phyloP scores from a whole-genome alignment of 176 grass and related monocot genomes.

The Carex parvula region DNA sequence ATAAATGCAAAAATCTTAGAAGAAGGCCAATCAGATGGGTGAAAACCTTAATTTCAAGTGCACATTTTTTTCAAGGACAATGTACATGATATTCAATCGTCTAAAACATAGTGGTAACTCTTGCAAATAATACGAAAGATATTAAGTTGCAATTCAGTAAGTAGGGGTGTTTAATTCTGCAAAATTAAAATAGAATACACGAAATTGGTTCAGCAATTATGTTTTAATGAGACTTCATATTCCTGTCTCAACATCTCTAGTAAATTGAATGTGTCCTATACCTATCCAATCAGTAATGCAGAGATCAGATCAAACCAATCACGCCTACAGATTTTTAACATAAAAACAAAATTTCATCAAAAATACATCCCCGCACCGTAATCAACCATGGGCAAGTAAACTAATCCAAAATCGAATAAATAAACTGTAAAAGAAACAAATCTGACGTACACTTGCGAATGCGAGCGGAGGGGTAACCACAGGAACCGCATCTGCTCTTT shows the following conservation, averaged over 20 bases:
- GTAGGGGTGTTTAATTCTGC: too few relatives aligned
- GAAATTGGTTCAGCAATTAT: too few relatives aligned
- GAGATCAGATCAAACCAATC: not conserved
- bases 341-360: not conserved
- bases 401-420: not conserved
- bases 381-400: not conserved
- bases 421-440: not conserved
- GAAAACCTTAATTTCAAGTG: too few relatives aligned
- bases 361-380: not conserved
- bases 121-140: too few relatives aligned
- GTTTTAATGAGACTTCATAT: too few relatives aligned
- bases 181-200: too few relatives aligned
- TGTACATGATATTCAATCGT: too few relatives aligned
- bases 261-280: not conserved
- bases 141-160: too few relatives aligned
- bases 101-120: too few relatives aligned
- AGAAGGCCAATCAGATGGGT: not conserved
- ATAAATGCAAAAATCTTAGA: not conserved
- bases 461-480: constrained; percentile 76
- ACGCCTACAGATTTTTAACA: not conserved
- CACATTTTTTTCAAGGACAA: too few relatives aligned
- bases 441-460: constrained; percentile 85
- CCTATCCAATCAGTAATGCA: not conserved
- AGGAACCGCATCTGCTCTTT: constrained; percentile 83
- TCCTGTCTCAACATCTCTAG: not conserved